These are phyloP conservation scores for Carex pumila DNA, from an alignment of 176 grass and related monocot genomes.

Conservation along the genomic window DNA sequence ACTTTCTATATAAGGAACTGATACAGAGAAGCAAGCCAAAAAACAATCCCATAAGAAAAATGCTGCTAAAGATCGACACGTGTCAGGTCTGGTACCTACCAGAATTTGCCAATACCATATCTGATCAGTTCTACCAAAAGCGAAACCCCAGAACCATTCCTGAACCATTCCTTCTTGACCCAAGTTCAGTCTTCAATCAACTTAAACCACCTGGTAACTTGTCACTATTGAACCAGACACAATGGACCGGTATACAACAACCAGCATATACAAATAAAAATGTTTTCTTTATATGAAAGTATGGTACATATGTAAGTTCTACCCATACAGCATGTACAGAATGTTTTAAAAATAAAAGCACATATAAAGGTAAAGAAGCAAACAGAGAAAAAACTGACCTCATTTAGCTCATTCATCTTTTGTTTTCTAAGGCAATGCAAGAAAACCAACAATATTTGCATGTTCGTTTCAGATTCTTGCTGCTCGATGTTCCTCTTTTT, in stretches of 20 bases:
- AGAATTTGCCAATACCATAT: neutral
- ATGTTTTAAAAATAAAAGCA: neutral
- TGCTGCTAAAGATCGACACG: neutral
- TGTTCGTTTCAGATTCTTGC: slow-evolving; percentile 94
- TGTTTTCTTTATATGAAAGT: neutral
- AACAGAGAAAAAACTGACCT: slow-evolving; percentile 40
- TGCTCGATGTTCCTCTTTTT: slow-evolving; percentile 97
- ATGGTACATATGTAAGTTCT: neutral
- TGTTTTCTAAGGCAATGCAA: slow-evolving; percentile 97
- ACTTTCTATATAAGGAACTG: neutral
- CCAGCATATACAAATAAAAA: neutral
- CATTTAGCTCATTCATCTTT: slow-evolving; percentile 93
- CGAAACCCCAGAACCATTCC: neutral
- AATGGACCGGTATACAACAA: neutral
- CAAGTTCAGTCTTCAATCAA: neutral
- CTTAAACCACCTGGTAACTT: neutral
- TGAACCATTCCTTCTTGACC: neutral
- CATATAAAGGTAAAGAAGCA: neutral
- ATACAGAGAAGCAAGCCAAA: neutral
- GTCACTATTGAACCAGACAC: neutral
- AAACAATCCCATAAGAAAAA: neutral
- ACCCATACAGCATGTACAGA: neutral
- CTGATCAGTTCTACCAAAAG: neutral
- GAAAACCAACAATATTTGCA: slow-evolving; percentile 96
- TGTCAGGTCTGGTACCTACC: neutral